Percentiles rank a stretch among this genome's conserved stretches.
phyloP scores from a whole-genome alignment of 2,329 filamentous ascomycete genomes.

The Domatiomyces catenatus region DNA sequence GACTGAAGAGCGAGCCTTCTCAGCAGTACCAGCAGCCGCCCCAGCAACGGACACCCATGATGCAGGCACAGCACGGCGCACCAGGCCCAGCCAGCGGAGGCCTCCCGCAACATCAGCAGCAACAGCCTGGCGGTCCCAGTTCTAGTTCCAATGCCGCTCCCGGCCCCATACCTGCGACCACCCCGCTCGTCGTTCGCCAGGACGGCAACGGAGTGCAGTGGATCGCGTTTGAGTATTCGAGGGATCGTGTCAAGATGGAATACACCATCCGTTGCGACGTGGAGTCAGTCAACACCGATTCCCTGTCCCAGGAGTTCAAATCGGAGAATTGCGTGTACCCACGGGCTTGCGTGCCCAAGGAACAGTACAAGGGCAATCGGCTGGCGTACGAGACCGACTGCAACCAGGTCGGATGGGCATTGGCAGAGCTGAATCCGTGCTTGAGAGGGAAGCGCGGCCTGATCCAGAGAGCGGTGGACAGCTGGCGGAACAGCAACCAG shows the following conservation, averaged over 20 bases:
- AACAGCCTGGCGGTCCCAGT: slow-evolving; percentile 45
- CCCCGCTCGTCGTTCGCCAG: slow-evolving; percentile 81
- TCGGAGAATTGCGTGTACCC: slow-evolving; percentile 97
- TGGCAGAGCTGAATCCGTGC: slow-evolving; percentile 82
- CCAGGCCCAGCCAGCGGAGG: slow-evolving; percentile 31
- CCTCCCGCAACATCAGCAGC: slow-evolving; percentile 39
- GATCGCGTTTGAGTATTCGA: slow-evolving; percentile 97
- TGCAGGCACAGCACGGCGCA: slow-evolving; percentile 34
- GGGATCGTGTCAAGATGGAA: slow-evolving; percentile 96
- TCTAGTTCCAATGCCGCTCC: slow-evolving; percentile 64
- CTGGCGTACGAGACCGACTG: slow-evolving; percentile 96
- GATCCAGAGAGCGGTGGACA: slow-evolving; percentile 93
- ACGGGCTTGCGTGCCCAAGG: slow-evolving; percentile 82
- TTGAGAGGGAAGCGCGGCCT: slow-evolving; percentile 85
- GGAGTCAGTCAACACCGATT: slow-evolving; percentile 85
- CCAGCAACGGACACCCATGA: slow-evolving; percentile 33
- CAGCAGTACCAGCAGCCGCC: slow-evolving; percentile 20
- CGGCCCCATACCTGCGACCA: slow-evolving; percentile 91
- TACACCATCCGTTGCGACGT: slow-evolving; percentile 98
- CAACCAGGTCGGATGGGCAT: slow-evolving; percentile 98
- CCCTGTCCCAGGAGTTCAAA: slow-evolving; percentile 77
- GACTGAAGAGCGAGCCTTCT: slow-evolving; percentile 19
- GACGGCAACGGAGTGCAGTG: slow-evolving; percentile 95
- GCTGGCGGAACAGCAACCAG: slow-evolving; percentile 98
- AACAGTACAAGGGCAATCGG: slow-evolving; percentile 90